Conservation (phyloP, 129 eudicot species). For the Dittrichia graveolens region DNA sequence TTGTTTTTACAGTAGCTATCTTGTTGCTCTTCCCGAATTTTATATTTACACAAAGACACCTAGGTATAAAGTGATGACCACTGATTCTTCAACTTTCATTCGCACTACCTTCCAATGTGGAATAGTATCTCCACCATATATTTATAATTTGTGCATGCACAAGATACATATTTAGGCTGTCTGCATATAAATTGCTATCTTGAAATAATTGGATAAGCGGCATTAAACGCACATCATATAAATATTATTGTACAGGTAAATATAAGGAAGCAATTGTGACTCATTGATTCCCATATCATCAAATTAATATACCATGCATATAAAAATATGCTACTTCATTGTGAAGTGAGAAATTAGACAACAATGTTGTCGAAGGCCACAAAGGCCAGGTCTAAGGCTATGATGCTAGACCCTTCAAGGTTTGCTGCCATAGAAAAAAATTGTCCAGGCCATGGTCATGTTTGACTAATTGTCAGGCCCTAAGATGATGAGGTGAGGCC, state of each 20-base stretch:
- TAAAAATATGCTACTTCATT: background rate
- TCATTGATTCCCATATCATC: too few relatives aligned
- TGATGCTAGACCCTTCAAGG: background rate
- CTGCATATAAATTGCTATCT: background rate
- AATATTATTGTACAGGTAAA: background rate
- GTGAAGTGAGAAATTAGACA: slow-evolving; percentile 10
- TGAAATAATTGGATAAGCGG: background rate
- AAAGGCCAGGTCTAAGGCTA: background rate
- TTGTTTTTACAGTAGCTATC: slow-evolving; percentile 14
- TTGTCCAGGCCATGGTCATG: too few relatives aligned
- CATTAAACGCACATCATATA: background rate
- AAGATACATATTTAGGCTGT: background rate
- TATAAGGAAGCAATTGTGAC: too few relatives aligned
- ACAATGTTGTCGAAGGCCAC: background rate
- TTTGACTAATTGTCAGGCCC: too few relatives aligned
- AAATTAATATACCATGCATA: too few relatives aligned
- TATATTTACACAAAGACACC: background rate
- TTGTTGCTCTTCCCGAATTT: slow-evolving; percentile 4
- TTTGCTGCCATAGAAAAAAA: too few relatives aligned
- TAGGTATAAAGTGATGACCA: background rate
- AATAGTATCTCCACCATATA: background rate
- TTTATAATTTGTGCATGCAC: background rate
- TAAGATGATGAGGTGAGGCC: too few relatives aligned
- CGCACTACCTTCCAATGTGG: background rate
- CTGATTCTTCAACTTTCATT: background rate